phyloP scores from a whole-genome alignment of 345 rosid genomes.

The Camelina hispida region DNA sequence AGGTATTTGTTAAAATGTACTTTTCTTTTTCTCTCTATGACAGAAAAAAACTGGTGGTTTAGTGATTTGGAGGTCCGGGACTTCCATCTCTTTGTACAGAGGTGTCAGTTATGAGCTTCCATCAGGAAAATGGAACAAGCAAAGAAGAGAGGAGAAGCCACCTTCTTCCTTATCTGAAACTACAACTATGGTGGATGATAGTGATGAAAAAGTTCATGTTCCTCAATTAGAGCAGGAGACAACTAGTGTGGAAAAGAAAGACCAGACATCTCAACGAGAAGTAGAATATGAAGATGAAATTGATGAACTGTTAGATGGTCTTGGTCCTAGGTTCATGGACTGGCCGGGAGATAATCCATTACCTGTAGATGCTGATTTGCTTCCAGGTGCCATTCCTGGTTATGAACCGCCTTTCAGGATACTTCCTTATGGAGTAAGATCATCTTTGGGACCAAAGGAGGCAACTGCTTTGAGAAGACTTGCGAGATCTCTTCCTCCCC shows the following conservation, averaged over 20 bases:
- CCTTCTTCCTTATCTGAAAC: constrained; percentile 42
- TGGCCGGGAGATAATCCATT: constrained; percentile 81
- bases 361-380: constrained; percentile 94
- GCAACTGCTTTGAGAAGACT: constrained; percentile 81
- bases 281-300: constrained; percentile 74
- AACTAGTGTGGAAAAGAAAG: constrained; percentile 41
- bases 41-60: constrained; percentile 95
- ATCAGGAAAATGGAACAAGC: constrained; percentile 58
- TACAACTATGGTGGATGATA: constrained; percentile 34
- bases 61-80: constrained; percentile 96
- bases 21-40: constrained; percentile 17
- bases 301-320: constrained; percentile 64
- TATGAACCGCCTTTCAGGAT: constrained; percentile 86
- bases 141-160: constrained; percentile 50
- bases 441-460: constrained; percentile 65
- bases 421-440: constrained; percentile 87
- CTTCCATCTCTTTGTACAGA: constrained; percentile 78
- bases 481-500: constrained; percentile 86
- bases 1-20: background rate
- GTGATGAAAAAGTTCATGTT: constrained; percentile 39
- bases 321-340: constrained; percentile 84
- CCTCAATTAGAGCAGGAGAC: constrained; percentile 43
- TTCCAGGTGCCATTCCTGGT: constrained; percentile 72
- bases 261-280: constrained; percentile 44
- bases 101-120: constrained; percentile 88